Percentiles rank a stretch among this genome's conserved stretches.
These are phyloP conservation scores for Aschersonia sp. DNA, from an alignment of 2,329 filamentous ascomycete genomes.

Conservation along the genomic window DNA sequence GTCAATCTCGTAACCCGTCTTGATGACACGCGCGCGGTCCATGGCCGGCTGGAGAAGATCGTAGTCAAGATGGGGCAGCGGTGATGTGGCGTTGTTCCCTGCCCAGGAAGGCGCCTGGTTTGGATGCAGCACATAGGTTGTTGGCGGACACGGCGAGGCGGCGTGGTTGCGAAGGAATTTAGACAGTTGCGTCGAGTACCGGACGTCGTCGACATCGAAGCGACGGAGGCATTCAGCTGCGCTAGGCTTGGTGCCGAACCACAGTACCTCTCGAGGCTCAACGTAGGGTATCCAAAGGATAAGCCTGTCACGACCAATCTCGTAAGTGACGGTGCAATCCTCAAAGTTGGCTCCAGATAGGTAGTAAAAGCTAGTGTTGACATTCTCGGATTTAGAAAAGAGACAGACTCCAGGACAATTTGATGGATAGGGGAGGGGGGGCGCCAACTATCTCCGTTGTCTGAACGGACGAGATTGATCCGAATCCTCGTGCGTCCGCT, in stretches of 20 bases:
- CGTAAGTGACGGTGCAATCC: constrained; percentile 41
- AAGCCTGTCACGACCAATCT: constrained; percentile 44
- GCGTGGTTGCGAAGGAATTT: constrained; percentile 25
- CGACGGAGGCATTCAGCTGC: constrained; percentile 43
- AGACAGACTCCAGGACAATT: too few species aligned
- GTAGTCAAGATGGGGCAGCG: constrained; percentile 28
- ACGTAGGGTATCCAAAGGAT: constrained; percentile 62
- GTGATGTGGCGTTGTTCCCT: constrained; percentile 2
- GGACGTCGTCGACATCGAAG: constrained; percentile 59
- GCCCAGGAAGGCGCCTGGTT: constrained; percentile 21
- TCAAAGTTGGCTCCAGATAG: constrained; percentile 38
- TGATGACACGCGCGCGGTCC: constrained; percentile 67
- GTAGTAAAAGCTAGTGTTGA: constrained; percentile 38
- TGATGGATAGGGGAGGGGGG: not conserved
- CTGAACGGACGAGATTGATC: constrained; percentile 41
- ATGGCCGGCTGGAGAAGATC: constrained; percentile 53
- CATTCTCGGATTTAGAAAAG: too few species aligned
- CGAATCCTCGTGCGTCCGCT: constrained; percentile 40
- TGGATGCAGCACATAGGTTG: constrained; percentile 30
- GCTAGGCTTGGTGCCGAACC: constrained; percentile 46
- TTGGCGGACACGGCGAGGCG: constrained; percentile 22
- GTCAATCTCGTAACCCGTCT: constrained; percentile 73
- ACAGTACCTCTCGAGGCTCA: constrained; percentile 46
- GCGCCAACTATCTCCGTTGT: constrained; percentile 41
- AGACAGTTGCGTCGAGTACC: constrained; percentile 40